A percentile compares a stretch with the other conserved stretches of the same genome.
These are phyloP conservation scores for Rhamnella rubrinervis DNA, from an alignment of 331 rosid species.

Conservation along the genomic window DNA sequence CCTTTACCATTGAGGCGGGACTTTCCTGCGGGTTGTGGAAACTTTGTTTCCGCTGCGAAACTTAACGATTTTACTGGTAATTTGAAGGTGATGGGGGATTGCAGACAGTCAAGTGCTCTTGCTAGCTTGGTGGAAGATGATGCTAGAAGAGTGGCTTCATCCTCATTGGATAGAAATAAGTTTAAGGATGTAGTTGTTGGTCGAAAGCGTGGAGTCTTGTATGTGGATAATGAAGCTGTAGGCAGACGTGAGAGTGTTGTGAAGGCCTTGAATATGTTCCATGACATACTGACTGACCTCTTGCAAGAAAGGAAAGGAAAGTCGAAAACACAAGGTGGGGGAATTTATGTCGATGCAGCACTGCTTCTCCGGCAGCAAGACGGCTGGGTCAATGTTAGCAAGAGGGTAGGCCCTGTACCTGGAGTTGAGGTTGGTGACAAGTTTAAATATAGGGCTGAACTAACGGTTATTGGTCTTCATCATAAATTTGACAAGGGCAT, in stretches of 20 bases:
- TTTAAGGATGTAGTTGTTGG: too few species aligned
- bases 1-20: not conserved
- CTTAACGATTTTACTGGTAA: not conserved
- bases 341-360: constrained; percentile 15
- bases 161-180: not conserved
- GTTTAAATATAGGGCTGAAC: constrained; percentile 34
- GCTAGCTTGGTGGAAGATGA: too few species aligned
- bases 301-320: not conserved
- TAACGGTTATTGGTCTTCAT: constrained; percentile 52
- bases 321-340: not conserved
- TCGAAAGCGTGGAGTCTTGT: too few species aligned
- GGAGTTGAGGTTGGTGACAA: constrained; percentile 52
- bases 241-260: constrained; percentile 17
- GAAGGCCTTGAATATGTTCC: constrained; percentile 19
- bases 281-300: not conserved
- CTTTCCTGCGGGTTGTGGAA: constrained; percentile 3
- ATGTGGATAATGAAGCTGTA: not conserved
- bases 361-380: not conserved
- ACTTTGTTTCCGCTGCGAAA: not conserved
- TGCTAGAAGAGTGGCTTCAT: not conserved
- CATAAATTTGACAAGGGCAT: constrained; percentile 26
- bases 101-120: not conserved
- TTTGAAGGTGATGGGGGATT: not conserved
- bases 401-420: constrained; percentile 26
- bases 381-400: constrained; percentile 20